These are phyloP conservation scores for Quercus suber DNA, from an alignment of 306 rosid species.

Conservation along the genomic window DNA sequence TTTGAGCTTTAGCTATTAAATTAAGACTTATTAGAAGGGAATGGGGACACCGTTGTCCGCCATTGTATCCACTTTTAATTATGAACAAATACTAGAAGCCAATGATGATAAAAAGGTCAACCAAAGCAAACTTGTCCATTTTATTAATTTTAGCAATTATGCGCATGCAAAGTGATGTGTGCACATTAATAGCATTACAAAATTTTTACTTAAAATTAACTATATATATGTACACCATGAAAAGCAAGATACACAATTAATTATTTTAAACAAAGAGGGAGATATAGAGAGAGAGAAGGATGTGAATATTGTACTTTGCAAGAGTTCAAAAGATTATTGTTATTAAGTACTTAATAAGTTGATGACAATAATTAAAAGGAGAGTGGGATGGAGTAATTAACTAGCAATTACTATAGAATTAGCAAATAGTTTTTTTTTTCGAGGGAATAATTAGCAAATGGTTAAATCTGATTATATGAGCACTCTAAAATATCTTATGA, in stretches of 20 bases:
- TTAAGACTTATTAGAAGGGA: neutral
- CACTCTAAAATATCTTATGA: neutral
- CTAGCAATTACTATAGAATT: neutral
- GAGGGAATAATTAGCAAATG: neutral
- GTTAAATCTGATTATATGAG: neutral
- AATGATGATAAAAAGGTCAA: constrained; percentile 23
- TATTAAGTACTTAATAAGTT: neutral
- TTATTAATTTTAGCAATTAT: neutral
- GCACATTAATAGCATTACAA: too few relatives aligned
- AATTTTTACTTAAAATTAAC: too few relatives aligned
- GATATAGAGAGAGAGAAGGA: neutral
- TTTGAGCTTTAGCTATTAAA: neutral
- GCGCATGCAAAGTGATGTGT: neutral
- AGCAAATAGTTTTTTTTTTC: too few relatives aligned
- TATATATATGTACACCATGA: too few relatives aligned
- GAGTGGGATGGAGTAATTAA: neutral
- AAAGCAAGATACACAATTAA: neutral
- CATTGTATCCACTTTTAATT: constrained; percentile 2
- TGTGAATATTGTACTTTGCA: neutral
- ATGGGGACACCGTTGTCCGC: neutral
- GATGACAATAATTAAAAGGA: neutral
- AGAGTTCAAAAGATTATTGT: neutral
- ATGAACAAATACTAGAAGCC: constrained; percentile 20
- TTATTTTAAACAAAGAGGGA: neutral
- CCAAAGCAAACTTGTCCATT: constrained; percentile 1